Percentiles rank a stretch among this genome's conserved stretches.
Conservation (phyloP, 305 asterid species). For the Solanum hybrid region DNA sequence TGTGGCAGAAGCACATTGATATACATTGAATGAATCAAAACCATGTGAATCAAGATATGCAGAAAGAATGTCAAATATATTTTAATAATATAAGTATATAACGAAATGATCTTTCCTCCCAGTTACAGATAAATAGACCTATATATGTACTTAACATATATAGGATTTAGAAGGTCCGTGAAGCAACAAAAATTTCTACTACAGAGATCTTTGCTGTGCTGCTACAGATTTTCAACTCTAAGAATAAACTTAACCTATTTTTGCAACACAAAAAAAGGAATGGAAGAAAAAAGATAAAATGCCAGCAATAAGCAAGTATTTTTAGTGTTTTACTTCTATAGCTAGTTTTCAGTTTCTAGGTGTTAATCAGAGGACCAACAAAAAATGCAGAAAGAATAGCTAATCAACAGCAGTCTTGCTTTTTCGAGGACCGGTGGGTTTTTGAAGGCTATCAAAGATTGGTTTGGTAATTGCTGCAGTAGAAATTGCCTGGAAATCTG, state of each 20-base stretch:
- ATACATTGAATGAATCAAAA: background rate
- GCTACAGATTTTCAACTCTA: background rate
- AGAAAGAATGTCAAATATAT: background rate
- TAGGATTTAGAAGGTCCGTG: background rate
- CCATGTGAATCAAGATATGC: background rate
- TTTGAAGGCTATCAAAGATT: conserved; percentile 73
- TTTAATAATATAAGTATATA: no score
- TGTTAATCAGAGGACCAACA: background rate
- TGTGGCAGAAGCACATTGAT: background rate
- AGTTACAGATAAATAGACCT: background rate
- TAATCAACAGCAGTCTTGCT: conserved; percentile 84
- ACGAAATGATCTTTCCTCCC: background rate
- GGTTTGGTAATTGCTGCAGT: conserved; percentile 66
- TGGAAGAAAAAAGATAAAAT: background rate
- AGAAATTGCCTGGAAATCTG: conserved; percentile 67
- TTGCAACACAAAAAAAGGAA: background rate
- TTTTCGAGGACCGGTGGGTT: conserved; percentile 41
- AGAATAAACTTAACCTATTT: background rate
- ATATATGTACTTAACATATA: background rate
- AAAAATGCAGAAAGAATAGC: background rate
- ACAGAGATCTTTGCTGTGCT: background rate
- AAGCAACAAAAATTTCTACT: background rate
- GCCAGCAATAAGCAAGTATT: background rate
- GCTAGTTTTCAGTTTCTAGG: background rate
- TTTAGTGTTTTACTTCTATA: background rate